Evolutionary conservation across 2,329 filamentous ascomycete genomes (phyloP), one percentile per base, ranked within the genome.

Genomic region (Ascomycota sp.): DNA sequence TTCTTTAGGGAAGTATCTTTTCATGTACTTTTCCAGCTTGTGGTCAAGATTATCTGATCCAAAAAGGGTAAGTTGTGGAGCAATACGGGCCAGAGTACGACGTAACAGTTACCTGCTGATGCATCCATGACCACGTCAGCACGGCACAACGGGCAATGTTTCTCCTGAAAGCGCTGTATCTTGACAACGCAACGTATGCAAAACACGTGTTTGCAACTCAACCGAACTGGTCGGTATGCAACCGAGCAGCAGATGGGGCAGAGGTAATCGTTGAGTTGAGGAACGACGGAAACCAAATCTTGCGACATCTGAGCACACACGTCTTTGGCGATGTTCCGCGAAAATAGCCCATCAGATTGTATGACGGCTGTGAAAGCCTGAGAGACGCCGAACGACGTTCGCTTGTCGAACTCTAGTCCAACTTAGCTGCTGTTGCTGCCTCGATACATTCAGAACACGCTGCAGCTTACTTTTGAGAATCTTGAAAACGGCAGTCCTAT

Each of bases 151-250:
- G 82, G 81, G 44, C 82, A 92, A 30, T 68, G 58, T 23, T 64
- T 63, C 44, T 77, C 71, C 35, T 63, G 61, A 24, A 69, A 66
- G 27, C 71, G 69, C 47, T 89, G 81, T 54, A 92, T 69, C 40
- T 79, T 71, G 36, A 91, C 72, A 29, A 86, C 62, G 45, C 82
- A 92, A 3, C 78, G 64, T 33, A 89, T 86, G 53, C 82, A 92
- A 44, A 86, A 85, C 10, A 85, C 56, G 39, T 89, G 80, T 20
- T 64, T 56, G 48, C 82, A 92, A 10, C 65, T 62, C 22, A 91
- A 59, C 17, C 73, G 68, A n/a, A 92, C 69, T 0, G 82, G 82
- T 40, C 79, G 69, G 60, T 77, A 89, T n/a, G 75, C 70, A 33
- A 92, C 69, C 26, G 66, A 67, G 40, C 75, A 74, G 52, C 82